Percentiles rank a stretch among this genome's conserved stretches.
Conservation (phyloP, 2,329 filamentous ascomycete species). For the Fusarium piperis region DNA sequence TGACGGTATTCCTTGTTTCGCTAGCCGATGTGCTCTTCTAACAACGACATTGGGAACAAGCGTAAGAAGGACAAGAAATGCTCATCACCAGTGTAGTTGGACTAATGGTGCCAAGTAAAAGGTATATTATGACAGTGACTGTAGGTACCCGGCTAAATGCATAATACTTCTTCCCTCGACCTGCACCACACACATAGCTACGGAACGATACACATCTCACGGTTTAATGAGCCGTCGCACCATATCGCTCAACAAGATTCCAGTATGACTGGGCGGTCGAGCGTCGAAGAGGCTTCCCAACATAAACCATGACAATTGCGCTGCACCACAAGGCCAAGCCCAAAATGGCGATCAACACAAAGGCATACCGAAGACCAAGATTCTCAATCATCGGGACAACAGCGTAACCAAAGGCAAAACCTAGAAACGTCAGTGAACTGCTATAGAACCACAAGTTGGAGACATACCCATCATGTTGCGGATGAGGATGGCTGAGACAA, state of each 20-base stretch:
- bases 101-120: neutral
- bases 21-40: neutral
- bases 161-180: neutral
- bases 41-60: neutral
- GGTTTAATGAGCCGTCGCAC: neutral
- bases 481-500: slow-evolving; percentile 36
- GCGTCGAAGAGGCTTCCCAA: slow-evolving; percentile 30
- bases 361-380: slow-evolving; percentile 29
- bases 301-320: slow-evolving; percentile 20
- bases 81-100: neutral
- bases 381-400: neutral
- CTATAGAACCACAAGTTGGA: fast-evolving
- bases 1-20: neutral
- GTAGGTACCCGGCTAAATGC: neutral
- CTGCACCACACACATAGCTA: neutral
- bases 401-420: neutral
- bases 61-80: neutral
- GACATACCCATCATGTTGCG: slow-evolving; percentile 36
- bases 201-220: neutral
- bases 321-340: slow-evolving; percentile 26
- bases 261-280: slow-evolving; percentile 28
- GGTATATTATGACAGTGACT: neutral
- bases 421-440: neutral
- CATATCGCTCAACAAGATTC: slow-evolving; percentile 29
- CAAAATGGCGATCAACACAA: slow-evolving; percentile 32